Evolutionary conservation across 768 basidiomycete species (phyloP).

Genomic region (Mycena latifolia): DNA sequence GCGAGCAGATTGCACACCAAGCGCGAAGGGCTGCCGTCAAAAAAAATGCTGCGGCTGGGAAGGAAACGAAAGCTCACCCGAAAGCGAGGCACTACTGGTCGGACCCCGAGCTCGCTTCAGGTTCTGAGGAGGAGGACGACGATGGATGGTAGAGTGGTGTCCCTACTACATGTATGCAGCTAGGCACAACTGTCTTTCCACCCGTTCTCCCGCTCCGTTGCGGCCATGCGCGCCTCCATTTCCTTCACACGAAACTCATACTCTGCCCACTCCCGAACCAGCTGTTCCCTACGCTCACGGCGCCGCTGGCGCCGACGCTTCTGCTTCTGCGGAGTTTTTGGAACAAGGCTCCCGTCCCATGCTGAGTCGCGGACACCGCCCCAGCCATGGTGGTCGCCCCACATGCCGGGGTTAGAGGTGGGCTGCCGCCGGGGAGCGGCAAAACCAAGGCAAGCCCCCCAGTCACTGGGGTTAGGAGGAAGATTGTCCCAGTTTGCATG

Average conservation of each 20-base stretch:
- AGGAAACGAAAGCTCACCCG: neutral
- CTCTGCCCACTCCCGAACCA: too few relatives aligned
- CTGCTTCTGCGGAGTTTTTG: neutral
- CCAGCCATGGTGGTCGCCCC: too few relatives aligned
- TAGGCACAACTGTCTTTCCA: neutral
- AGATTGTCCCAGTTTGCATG: neutral
- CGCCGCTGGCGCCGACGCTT: neutral
- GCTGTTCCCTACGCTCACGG: neutral
- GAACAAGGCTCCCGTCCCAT: neutral
- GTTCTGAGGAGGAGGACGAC: slow-evolving; percentile 3
- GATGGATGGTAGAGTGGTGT: slow-evolving; percentile 2
- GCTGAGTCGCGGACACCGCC: too few relatives aligned
- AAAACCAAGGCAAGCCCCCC: neutral
- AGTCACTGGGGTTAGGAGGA: neutral
- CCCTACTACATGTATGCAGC: neutral
- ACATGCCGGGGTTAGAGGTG: too few relatives aligned
- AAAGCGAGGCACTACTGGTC: slow-evolving; percentile 23
- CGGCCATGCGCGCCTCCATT: too few relatives aligned
- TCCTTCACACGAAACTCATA: too few relatives aligned
- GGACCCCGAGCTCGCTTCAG: neutral
- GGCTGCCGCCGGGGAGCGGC: neutral
- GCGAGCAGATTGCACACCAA: slow-evolving; percentile 10
- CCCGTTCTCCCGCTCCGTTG: neutral
- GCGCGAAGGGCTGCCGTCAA: neutral
- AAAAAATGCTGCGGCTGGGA: neutral